Base-by-base conservation (phyloP, 305 asterid genomes). In the Ilex paraguariensis region DNA sequence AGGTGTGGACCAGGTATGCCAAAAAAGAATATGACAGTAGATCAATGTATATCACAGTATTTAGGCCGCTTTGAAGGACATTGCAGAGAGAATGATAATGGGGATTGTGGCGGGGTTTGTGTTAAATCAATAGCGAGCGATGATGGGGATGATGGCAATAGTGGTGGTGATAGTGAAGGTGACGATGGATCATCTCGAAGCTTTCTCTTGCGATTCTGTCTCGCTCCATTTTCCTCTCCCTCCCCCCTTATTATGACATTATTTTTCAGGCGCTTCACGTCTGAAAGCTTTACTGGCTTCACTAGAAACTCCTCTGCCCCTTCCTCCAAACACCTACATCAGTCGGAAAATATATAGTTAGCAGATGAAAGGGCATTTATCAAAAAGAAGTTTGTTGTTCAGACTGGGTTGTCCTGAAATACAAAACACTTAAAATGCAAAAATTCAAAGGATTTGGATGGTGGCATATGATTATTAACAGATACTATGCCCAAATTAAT, bases 251-350 rank as follows among this genome's bases (percentile, higher is more conserved):
- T 58, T 6, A 87, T 66, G 66, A 79, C 71, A n/a, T 89, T 21
- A 21, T 21, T 84, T 59, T 74, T 75, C 39, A 92, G 64, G 48
- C 96, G 87, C 76, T 82, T 74, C 8, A 92, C 98, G 52, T 92
- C 98, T 0, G 95, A 65, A 46, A 92, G 84, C 84, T 87, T 81
- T 6, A 92, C 90, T 0, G 98, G 98, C 85, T 92, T 92, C 49
- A 87, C 79, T 2, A 92, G 91, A 72, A 80, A 92, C 51, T 87
- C 97, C 50, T 89, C 81, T 0, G 98, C 98, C 46, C 98, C 98
- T 73, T 83, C 98, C 66, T 92, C 97, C 61, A 92, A 66, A 64
- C 98, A 92, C 66, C 98, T 88, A 50, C 0, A 52, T n/a, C 10
- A 21, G 6, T 10, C n/a, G 10, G 31, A 52, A 52, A 52, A 49